phyloP scores from a whole-genome alignment of 192 early-diverging fungal genomes.

The Gonapodya sp. region DNA sequence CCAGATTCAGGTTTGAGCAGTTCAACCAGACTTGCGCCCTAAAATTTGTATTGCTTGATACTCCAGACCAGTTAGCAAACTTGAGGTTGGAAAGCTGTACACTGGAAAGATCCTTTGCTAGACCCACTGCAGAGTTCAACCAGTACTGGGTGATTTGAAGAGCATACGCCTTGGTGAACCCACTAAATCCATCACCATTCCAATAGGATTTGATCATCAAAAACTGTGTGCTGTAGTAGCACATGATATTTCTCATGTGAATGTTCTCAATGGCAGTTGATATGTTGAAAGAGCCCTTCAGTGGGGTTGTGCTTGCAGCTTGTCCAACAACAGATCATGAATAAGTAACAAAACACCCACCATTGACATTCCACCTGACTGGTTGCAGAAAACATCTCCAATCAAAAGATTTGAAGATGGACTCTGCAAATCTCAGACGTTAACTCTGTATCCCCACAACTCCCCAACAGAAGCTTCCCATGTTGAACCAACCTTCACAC shows the following conservation, averaged over 20 bases:
- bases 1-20: not conserved
- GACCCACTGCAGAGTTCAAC: not conserved
- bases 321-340: too few relatives aligned
- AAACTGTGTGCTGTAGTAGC: not conserved
- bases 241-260: not conserved
- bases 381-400: not conserved
- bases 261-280: not conserved
- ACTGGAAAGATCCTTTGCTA: not conserved
- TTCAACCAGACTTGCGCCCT: not conserved
- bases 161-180: not conserved
- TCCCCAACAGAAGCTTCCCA: too few relatives aligned
- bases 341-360: too few relatives aligned
- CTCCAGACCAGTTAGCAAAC: not conserved
- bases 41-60: not conserved
- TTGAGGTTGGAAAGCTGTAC: not conserved
- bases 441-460: too few relatives aligned
- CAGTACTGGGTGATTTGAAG: not conserved
- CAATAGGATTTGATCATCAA: not conserved
- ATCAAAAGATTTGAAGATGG: not conserved
- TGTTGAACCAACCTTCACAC: not conserved
- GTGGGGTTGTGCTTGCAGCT: too few relatives aligned
- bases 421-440: too few relatives aligned
- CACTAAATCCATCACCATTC: not conserved
- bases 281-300: not conserved
- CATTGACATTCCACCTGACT: not conserved